A percentile compares a stretch with the other conserved stretches of the same genome.
Conservation (phyloP, 2,329 filamentous ascomycete species). For the Aureobasidium sp. region DNA sequence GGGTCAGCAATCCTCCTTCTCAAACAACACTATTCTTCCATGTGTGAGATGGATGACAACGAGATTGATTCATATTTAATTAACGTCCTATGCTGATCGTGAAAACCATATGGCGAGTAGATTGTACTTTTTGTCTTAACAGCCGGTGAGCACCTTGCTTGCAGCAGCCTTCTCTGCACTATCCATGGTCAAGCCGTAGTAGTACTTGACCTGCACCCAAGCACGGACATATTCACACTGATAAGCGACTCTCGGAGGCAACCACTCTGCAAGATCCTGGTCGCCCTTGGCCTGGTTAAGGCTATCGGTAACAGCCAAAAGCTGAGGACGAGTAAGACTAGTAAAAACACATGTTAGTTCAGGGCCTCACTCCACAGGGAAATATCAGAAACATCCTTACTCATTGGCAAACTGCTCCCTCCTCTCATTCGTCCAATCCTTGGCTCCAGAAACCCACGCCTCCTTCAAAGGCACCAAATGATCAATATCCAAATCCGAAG, state of each 20-base stretch:
- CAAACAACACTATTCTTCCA: no score
- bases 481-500: conserved; percentile 71
- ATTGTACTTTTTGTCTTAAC: conserved; percentile 33
- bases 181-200: conserved; percentile 62
- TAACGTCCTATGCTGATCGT: no score
- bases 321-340: conserved; percentile 49
- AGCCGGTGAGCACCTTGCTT: conserved; percentile 56
- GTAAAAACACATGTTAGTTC: no score
- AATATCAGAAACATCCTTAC: conserved; percentile 30
- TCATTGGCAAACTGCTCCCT: conserved; percentile 57
- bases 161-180: conserved; percentile 64
- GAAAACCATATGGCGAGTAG: no score
- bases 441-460: conserved; percentile 62
- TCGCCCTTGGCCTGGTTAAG: conserved; percentile 72
- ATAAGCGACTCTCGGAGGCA: conserved; percentile 62
- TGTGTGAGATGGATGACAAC: no score
- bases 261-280: conserved; percentile 66
- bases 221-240: conserved; percentile 71
- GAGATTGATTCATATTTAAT: no score
- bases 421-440: conserved; percentile 60
- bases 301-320: conserved; percentile 70
- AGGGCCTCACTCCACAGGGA: no score
- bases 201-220: conserved; percentile 72
- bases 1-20: background rate
- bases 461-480: conserved; percentile 77